Evolutionary conservation across 2,329 filamentous ascomycete genomes (phyloP).

Genomic region (Fusarium brevicatenulatum): DNA sequence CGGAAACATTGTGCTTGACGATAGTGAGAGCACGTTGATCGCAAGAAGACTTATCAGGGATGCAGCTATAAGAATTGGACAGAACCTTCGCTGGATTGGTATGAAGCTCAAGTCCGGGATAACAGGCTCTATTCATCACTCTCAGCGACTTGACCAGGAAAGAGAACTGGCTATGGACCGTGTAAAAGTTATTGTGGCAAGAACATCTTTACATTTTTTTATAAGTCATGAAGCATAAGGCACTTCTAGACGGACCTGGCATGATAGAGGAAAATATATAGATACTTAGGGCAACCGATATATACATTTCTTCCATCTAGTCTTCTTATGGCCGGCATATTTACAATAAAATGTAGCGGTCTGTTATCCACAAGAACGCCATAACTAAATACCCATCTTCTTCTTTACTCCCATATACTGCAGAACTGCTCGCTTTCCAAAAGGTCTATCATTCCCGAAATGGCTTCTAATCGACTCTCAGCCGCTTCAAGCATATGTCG

Average conservation of each 20-base stretch:
- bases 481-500: background rate
- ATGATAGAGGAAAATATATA: too few relatives aligned
- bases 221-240: too few relatives aligned
- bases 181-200: background rate
- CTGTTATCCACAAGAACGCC: rapidly evolving
- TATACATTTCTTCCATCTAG: too few relatives aligned
- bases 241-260: too few relatives aligned
- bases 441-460: background rate
- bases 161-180: background rate
- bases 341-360: too few relatives aligned
- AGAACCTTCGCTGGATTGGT: background rate
- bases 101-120: background rate
- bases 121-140: background rate
- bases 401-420: background rate
- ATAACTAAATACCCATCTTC: too few relatives aligned
- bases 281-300: too few relatives aligned
- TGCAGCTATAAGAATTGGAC: background rate
- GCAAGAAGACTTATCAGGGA: background rate
- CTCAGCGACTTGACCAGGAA: background rate
- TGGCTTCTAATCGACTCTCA: background rate
- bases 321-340: rapidly evolving
- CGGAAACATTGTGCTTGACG: background rate
- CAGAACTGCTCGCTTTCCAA: background rate
- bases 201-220: background rate
- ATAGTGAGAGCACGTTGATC: rapidly evolving